These are phyloP conservation scores for Skeletonema grethae DNA, from an alignment of 108 stramenopile genomes.

Conservation along the genomic window DNA sequence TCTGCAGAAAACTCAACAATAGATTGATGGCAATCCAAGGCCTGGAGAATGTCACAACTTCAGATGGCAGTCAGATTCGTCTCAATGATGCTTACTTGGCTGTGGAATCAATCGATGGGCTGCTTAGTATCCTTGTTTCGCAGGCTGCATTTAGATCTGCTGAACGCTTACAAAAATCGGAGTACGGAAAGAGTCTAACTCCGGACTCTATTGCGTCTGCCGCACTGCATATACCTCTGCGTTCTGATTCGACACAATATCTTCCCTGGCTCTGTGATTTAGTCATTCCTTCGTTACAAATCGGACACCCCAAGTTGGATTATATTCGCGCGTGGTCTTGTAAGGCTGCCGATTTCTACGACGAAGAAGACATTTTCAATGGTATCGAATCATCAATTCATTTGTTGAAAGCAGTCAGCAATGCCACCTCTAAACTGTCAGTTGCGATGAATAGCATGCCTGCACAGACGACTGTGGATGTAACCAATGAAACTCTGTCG, in stretches of 20 bases:
- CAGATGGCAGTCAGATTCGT: slow-evolving; percentile 17
- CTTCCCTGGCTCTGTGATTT: slow-evolving; percentile 54
- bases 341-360: slow-evolving; percentile 69
- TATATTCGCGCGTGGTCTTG: slow-evolving; percentile 68
- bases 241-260: slow-evolving; percentile 61
- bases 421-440: slow-evolving; percentile 30
- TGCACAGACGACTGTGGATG: slow-evolving; percentile 1
- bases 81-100: slow-evolving; percentile 40
- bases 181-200: slow-evolving; percentile 38
- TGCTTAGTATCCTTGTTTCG: slow-evolving; percentile 41
- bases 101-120: slow-evolving; percentile 26
- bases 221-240: slow-evolving; percentile 45
- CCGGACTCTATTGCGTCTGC: slow-evolving; percentile 52
- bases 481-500: slow-evolving; percentile 10
- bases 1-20: slow-evolving; percentile 29
- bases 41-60: slow-evolving; percentile 19
- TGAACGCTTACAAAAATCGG: slow-evolving; percentile 52
- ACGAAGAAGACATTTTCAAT: slow-evolving; percentile 42
- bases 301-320: slow-evolving; percentile 65
- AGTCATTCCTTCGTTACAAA: slow-evolving; percentile 65
- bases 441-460: slow-evolving; percentile 33
- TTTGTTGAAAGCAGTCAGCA: slow-evolving; percentile 49
- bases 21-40: slow-evolving; percentile 29
- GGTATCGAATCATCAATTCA: slow-evolving; percentile 66
- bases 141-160: slow-evolving; percentile 54